Percentiles rank a stretch among this genome's conserved stretches.
Conservation (phyloP, 257 asterid genomes). For the Mitragyna speciosa region DNA sequence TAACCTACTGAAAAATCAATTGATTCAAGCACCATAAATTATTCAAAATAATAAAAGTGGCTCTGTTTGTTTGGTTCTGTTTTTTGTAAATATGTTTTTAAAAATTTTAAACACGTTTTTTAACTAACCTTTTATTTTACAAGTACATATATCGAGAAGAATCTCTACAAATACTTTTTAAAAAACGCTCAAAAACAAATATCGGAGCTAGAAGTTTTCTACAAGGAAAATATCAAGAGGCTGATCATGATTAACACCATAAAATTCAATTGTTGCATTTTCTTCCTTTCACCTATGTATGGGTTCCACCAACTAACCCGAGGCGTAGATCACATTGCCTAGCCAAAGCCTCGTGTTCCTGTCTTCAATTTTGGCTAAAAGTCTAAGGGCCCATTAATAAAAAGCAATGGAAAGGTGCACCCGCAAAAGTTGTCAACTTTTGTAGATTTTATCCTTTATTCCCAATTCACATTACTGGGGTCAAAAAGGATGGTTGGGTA, state of each 20-base stretch:
- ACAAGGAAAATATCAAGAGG: not conserved
- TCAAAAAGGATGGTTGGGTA: not conserved
- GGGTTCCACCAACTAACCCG: not conserved
- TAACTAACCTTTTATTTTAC: too few relatives aligned
- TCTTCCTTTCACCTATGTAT: not conserved
- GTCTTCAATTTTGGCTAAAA: conserved; percentile 16
- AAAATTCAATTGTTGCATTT: not conserved
- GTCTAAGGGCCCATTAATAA: conserved; percentile 23
- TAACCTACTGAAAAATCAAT: not conserved
- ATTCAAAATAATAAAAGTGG: not conserved
- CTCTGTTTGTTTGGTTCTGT: too few relatives aligned
- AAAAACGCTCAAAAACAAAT: too few relatives aligned
- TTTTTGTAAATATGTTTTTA: too few relatives aligned
- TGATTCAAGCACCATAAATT: too few relatives aligned
- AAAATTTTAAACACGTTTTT: too few relatives aligned
- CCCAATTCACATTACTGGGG: conserved; percentile 7
- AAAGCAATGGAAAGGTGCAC: conserved; percentile 18
- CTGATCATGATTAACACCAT: not conserved
- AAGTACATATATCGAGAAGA: too few relatives aligned
- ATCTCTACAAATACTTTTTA: too few relatives aligned
- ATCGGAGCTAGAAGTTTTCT: too few relatives aligned
- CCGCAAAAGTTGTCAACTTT: conserved; percentile 23
- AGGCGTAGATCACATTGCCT: not conserved
- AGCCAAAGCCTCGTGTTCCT: conserved; percentile 20
- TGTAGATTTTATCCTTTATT: conserved; percentile 22